Base-by-base conservation (phyloP, 2,329 filamentous ascomycete genomes). In the Aspergillus carbonarius region DNA sequence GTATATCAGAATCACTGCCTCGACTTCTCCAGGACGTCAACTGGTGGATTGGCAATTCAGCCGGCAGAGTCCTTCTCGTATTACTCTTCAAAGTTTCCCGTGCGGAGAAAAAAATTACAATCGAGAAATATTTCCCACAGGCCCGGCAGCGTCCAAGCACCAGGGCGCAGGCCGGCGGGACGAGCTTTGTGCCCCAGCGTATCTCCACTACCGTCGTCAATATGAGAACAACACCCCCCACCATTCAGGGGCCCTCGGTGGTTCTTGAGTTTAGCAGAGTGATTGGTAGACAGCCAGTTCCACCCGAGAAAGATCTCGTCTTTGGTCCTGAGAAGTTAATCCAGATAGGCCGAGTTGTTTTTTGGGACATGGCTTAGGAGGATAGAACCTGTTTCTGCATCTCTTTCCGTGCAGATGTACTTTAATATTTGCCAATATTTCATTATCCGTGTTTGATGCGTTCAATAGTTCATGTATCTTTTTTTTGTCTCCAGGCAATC, bases 121-220 rank as follows among this genome's bases (percentile, higher is more conserved):
- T 55, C 15, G 44, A 55, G 7, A 49, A 55, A 7, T 55, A 49
- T 50, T 48, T 46, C 32, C 52, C 51, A 47, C 23, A 8, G 10
- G 3, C 20, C 13, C 8, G 44, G 15, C 4, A 4, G 5, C 9
- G 34, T 1, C 34, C 34, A 15, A 15, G 12, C 13, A 35, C 34
- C 12, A 35, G 34, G 15, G 34, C 34, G 23, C 4, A 12, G 15
- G 34, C 12, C 34, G 12, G 34, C 34, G 34, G 34, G 34, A 5
- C 15, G 12, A 15, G 23, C 23, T 23, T 23, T 23, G 23, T 44
- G 40, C 40, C 40, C 5, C 40, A 13, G 20, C 20, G 8, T 20
- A 9, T 44, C n/a, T n/a, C 40, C 1, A 44, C n/a, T 20, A 44
- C 40, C 1, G 17, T 44, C 17, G 40, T 23, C 6, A n/a, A 44